Evolutionary conservation across 352 stramenopile genomes (phyloP), one percentile per base, ranked within the genome.

Genomic region (Phytophthora citricola): DNA sequence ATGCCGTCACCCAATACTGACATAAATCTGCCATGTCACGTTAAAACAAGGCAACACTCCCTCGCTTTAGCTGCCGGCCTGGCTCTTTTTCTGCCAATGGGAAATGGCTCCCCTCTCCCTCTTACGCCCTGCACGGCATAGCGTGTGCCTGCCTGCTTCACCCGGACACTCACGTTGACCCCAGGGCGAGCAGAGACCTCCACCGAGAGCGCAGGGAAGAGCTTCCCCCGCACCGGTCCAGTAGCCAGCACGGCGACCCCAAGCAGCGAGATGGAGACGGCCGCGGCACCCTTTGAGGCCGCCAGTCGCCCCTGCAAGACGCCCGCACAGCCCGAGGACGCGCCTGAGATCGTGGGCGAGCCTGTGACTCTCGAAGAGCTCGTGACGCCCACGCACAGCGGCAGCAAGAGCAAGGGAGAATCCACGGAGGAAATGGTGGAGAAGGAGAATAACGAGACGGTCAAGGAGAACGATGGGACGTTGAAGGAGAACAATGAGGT

Each of bases 1-100:
- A 8, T 34, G 9, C 6, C n/a, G 47, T 34, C 20, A 27, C 1
- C 26, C 5, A 34, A 46, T 66, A 52, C 22, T 26, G 34, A 48
- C 38, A 36, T 39, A 31, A 48, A 15, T 34, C 14, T 57, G n/a
- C 51, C 59, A 63, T 68, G 27, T 51, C 32, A 20, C 38, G 22
- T 24, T 57, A 60, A 61, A 45, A 22, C 29, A 9, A 24, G 10
- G 14, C 17, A 47, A 5, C 26, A 29, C 12, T 20, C 6, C 5
- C 48, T 45, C 22, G n/a, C 38, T 43, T 43, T 43, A 43, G 14
- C 15, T n/a, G 1, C 15, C 15, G 14, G 15, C 45, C 73, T 81
- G 73, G 50, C 65, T 81, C 69, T 78, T 81, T 78, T 80, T 80
- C 70, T 69, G 38, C 73, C 73, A 81, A 81, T 81, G 29, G 24